Conservation (phyloP, 2,329 filamentous ascomycete species). For the Neoscytalidium dimidiatum region DNA sequence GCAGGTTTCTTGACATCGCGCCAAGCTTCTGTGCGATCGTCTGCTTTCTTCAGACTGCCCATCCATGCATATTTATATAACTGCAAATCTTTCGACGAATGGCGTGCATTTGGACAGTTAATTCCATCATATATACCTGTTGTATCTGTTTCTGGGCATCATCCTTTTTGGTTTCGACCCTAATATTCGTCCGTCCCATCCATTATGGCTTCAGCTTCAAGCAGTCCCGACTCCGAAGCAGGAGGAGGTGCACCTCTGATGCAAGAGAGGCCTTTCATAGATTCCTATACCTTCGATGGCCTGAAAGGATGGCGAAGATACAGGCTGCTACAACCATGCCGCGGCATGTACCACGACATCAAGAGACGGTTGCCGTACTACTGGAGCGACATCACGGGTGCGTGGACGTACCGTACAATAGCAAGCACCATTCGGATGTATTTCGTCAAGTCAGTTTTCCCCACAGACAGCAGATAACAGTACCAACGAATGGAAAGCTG, state of each 20-base stretch:
- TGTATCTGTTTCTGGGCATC: neutral
- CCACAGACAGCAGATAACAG: slow-evolving; percentile 12
- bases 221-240: neutral
- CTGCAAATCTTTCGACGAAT: neutral
- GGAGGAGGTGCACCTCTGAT: slow-evolving; percentile 26
- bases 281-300: slow-evolving; percentile 36
- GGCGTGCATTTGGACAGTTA: neutral
- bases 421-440: slow-evolving; percentile 60
- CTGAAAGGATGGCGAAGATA: slow-evolving; percentile 44
- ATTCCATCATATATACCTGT: neutral
- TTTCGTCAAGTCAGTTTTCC: slow-evolving; percentile 53
- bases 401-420: slow-evolving; percentile 56
- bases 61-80: neutral
- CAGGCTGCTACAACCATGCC: slow-evolving; percentile 46
- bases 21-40: neutral
- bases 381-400: slow-evolving; percentile 57
- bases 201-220: neutral
- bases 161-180: no score
- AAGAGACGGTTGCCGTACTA: slow-evolving; percentile 57
- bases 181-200: no score
- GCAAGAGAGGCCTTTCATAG: slow-evolving; percentile 27
- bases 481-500: no score
- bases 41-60: neutral
- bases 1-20: neutral
- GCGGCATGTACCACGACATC: slow-evolving; percentile 59